phyloP scores from a whole-genome alignment of 1,139 yeast genomes.

The Geotrichum aggregatum region DNA sequence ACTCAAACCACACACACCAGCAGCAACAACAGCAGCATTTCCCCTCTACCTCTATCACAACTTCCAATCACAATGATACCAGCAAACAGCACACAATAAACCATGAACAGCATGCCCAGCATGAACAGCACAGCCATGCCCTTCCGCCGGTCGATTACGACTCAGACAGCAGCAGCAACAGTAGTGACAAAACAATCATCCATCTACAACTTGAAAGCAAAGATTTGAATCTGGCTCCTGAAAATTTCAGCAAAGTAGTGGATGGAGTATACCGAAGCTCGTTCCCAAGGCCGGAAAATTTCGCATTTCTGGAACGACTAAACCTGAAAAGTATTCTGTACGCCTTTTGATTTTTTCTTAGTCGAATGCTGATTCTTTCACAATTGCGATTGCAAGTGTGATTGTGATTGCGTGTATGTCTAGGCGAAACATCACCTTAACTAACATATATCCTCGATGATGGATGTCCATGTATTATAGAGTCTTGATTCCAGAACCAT shows the following conservation, averaged over 20 bases:
- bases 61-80: too few relatives aligned
- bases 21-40: too few relatives aligned
- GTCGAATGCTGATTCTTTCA: background rate
- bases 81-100: too few relatives aligned
- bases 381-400: background rate
- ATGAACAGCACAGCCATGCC: background rate
- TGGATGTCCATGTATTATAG: slow-evolving; percentile 2
- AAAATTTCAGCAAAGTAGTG: slow-evolving; percentile 82
- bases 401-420: too few relatives aligned
- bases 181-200: background rate
- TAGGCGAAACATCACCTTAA: too few relatives aligned
- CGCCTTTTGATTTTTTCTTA: slow-evolving; percentile 8
- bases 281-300: slow-evolving; percentile 82
- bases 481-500: slow-evolving; percentile 86
- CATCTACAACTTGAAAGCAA: slow-evolving; percentile 3
- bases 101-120: background rate
- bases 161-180: background rate
- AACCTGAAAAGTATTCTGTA: slow-evolving; percentile 63
- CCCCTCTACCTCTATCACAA: too few relatives aligned
- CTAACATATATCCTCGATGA: background rate
- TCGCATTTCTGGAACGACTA: slow-evolving; percentile 59
- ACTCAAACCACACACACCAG: too few relatives aligned
- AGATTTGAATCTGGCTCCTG: slow-evolving; percentile 48
- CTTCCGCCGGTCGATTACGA: background rate
- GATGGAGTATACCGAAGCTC: slow-evolving; percentile 80